These are phyloP conservation scores for Neurospora terricola DNA, from an alignment of 495 filamentous ascomycete species.

Conservation along the genomic window DNA sequence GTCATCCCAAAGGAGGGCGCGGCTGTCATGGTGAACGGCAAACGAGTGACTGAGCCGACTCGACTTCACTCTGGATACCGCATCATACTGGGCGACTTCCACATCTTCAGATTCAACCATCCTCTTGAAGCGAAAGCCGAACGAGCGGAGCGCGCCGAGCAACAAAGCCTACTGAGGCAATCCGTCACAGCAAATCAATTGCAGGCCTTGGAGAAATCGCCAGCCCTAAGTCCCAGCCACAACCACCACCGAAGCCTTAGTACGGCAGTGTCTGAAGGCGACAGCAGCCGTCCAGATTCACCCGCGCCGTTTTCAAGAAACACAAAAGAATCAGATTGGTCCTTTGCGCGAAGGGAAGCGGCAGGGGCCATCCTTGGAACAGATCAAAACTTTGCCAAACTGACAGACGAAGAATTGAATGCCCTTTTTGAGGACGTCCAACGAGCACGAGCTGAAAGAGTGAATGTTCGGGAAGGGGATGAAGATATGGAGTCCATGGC, in stretches of 20 bases:
- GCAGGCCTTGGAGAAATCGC: conserved; percentile 36
- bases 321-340: conserved; percentile 88
- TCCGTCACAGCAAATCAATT: conserved; percentile 77
- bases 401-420: conserved; percentile 92
- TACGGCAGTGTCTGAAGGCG: conserved; percentile 59
- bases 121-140: conserved; percentile 92
- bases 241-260: conserved; percentile 71
- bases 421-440: conserved; percentile 93
- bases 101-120: conserved; percentile 98
- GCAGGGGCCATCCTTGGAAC: conserved; percentile 82
- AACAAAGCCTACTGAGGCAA: conserved; percentile 74
- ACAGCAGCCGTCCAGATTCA: conserved; percentile 61
- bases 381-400: conserved; percentile 77
- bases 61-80: conserved; percentile 84
- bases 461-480: conserved; percentile 63
- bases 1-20: conserved; percentile 81
- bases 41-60: conserved; percentile 72
- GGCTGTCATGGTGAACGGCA: conserved; percentile 94
- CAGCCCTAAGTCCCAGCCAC: conserved; percentile 51
- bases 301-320: conserved; percentile 57
- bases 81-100: conserved; percentile 95
- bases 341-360: conserved; percentile 85
- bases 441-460: conserved; percentile 70
- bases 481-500: conserved; percentile 84
- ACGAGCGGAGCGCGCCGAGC: conserved; percentile 53